Evolutionary conservation across 495 filamentous ascomycete genomes (phyloP).

Genomic region (Pyronema omphalodes): DNA sequence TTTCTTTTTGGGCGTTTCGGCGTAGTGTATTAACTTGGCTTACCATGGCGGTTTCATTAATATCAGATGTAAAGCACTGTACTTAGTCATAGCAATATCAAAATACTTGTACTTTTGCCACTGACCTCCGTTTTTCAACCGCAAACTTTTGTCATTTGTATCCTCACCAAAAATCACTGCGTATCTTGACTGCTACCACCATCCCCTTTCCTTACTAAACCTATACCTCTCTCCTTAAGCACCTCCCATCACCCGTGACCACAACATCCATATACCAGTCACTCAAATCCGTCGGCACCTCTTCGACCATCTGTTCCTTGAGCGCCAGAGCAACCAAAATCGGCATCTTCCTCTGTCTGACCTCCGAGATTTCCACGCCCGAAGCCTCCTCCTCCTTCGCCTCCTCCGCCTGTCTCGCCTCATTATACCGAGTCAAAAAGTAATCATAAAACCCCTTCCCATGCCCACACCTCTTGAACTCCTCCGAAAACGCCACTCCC

Average conservation of each 20-base stretch:
- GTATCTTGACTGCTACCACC: too few relatives aligned
- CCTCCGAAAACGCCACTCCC: slow-evolving; percentile 74
- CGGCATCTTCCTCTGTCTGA: slow-evolving; percentile 35
- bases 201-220: too few relatives aligned
- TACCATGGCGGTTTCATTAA: too few relatives aligned
- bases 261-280: slow-evolving; percentile 53
- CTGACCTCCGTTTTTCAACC: too few relatives aligned
- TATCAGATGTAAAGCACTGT: too few relatives aligned
- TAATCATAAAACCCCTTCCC: slow-evolving; percentile 95
- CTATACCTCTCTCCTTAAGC: slow-evolving; percentile 13
- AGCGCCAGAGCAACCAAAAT: slow-evolving; percentile 61
- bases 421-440: slow-evolving; percentile 58
- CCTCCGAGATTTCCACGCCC: slow-evolving; percentile 26
- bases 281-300: slow-evolving; percentile 45
- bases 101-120: too few relatives aligned
- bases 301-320: slow-evolving; percentile 59
- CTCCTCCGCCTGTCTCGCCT: slow-evolving; percentile 13
- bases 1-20: too few relatives aligned
- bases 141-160: too few relatives aligned
- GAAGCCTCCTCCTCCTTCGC: slow-evolving; percentile 2
- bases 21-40: too few relatives aligned
- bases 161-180: too few relatives aligned
- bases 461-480: slow-evolving; percentile 66
- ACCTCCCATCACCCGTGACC: slow-evolving; percentile 36
- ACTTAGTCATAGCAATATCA: too few relatives aligned